These are phyloP conservation scores for Climacium dendroides DNA, from an alignment of 225 moss, liverwort and hornwort species.

Conservation along the genomic window DNA sequence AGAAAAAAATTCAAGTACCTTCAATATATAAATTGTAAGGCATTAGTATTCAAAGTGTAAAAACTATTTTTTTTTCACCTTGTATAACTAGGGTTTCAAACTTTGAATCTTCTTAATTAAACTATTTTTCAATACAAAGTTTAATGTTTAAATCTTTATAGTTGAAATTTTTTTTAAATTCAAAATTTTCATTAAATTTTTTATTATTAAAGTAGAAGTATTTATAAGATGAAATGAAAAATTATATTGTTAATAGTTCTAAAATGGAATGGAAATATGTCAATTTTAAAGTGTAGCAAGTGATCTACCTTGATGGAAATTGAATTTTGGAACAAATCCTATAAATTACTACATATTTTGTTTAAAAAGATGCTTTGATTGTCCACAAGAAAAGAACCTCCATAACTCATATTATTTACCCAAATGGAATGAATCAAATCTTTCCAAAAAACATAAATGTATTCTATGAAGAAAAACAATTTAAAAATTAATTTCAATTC, in stretches of 20 bases:
- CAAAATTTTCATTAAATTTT: background rate
- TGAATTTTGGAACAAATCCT: background rate
- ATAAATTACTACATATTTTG: background rate
- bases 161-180: background rate
- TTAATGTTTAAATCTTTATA: background rate
- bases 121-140: background rate
- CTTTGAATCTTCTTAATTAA: background rate
- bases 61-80: background rate
- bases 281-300: background rate
- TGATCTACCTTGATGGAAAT: background rate
- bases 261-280: background rate
- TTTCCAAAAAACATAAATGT: background rate
- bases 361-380: background rate
- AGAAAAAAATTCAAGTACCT: background rate
- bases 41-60: background rate
- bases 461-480: background rate
- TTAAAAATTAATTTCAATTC: background rate
- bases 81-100: background rate
- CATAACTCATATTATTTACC: background rate
- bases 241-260: background rate
- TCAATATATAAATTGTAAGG: background rate
- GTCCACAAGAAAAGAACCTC: rapidly evolving
- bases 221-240: background rate
- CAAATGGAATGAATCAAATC: background rate
- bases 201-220: background rate